A percentile compares a stretch with the other conserved stretches of the same genome.
These are phyloP conservation scores for Metschnikowia baotianmanensis DNA, from an alignment of 805 yeast species.

Conservation along the genomic window DNA sequence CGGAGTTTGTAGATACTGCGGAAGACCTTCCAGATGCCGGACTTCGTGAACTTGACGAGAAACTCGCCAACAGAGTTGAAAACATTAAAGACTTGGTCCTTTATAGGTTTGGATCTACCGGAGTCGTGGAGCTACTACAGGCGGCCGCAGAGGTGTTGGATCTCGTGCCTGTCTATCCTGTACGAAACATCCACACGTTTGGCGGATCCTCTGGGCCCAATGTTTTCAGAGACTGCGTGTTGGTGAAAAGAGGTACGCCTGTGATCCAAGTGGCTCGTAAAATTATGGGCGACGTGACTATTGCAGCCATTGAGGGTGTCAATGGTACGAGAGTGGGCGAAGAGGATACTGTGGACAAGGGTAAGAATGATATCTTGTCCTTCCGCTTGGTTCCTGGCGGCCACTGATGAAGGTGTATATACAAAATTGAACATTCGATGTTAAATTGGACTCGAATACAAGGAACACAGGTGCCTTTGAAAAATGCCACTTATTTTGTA, in stretches of 20 bases:
- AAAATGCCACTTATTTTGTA: no score
- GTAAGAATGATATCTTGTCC: conserved; percentile 80
- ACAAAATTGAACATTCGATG: no score
- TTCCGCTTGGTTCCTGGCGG: conserved; percentile 62
- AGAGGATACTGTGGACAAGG: conserved; percentile 72
- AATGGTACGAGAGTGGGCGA: conserved; percentile 83
- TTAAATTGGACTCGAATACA: no score
- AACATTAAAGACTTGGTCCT: conserved; percentile 87
- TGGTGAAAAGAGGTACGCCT: conserved; percentile 78
- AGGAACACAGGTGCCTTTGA: no score
- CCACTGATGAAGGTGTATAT: conserved; percentile 12
- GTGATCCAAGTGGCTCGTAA: conserved; percentile 80
- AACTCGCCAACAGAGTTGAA: conserved; percentile 70
- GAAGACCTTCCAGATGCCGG: conserved; percentile 79
- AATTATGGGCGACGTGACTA: conserved; percentile 94
- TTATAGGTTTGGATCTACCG: conserved; percentile 94
- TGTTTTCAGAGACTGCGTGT: conserved; percentile 87
- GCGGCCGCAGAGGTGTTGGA: conserved; percentile 79
- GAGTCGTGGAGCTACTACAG: conserved; percentile 87
- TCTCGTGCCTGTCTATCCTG: conserved; percentile 88
- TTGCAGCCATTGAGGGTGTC: conserved; percentile 90
- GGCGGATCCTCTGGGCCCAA: conserved; percentile 67
- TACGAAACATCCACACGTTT: conserved; percentile 73
- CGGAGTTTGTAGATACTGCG: conserved; percentile 86
- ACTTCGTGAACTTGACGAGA: conserved; percentile 77